phyloP scores from a whole-genome alignment of 129 eudicot genomes.

The Rutidosis leptorrhynchoides region DNA sequence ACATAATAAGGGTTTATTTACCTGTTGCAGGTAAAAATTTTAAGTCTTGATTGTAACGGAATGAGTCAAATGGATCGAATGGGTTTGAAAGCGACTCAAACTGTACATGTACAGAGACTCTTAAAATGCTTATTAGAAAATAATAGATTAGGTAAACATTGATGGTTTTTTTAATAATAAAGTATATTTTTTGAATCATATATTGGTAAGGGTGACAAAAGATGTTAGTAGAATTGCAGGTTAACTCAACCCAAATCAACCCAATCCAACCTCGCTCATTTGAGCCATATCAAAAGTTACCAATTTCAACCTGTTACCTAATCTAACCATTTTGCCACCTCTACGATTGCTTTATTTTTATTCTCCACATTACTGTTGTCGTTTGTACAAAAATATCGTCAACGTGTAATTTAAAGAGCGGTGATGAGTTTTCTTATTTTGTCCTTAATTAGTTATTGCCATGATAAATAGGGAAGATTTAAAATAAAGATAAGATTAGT shows the following conservation, averaged over 20 bases:
- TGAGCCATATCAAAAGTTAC: not conserved
- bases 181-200: not conserved
- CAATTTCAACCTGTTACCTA: not conserved
- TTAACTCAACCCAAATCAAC: not conserved
- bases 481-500: too few species aligned
- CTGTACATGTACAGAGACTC: not conserved
- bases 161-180: too few species aligned
- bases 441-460: not conserved
- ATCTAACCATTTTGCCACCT: not conserved
- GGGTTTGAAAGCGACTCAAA: not conserved
- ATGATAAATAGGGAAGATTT: not conserved
- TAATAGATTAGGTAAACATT: too few species aligned
- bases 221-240: not conserved
- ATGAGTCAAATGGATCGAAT: not conserved
- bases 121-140: not conserved
- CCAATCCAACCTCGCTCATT: not conserved
- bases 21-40: not conserved
- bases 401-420: not conserved
- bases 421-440: not conserved
- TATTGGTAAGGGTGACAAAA: not conserved
- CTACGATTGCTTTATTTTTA: not conserved
- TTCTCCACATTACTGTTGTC: not conserved
- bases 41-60: not conserved
- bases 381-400: not conserved
- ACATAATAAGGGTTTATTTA: not conserved